Percentiles rank a stretch among this genome's conserved stretches.
phyloP scores from a whole-genome alignment of 2,329 filamentous ascomycete genomes.

The Fusarium cicatricum region DNA sequence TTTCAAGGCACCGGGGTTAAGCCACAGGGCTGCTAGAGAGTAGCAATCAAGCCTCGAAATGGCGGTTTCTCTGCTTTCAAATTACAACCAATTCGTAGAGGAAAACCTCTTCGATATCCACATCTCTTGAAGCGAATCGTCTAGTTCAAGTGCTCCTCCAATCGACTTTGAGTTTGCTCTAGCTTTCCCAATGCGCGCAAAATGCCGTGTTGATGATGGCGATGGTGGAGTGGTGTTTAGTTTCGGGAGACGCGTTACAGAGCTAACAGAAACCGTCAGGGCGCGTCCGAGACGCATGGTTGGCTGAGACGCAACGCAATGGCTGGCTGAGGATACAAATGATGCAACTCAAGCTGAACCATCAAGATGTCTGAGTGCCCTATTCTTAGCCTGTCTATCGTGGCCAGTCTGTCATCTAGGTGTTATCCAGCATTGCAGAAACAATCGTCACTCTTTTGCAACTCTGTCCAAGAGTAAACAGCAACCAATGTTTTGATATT shows the following conservation, averaged over 20 bases:
- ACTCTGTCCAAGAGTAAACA: constrained; percentile 25
- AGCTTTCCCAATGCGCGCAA: constrained; percentile 14
- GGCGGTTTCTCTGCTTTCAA: no score
- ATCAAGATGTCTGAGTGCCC: not conserved
- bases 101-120: no score
- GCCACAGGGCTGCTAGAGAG: not conserved
- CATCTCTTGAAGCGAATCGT: no score
- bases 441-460: constrained; percentile 12
- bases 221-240: constrained; percentile 27
- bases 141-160: not conserved
- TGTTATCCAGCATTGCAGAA: constrained; percentile 28
- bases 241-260: constrained; percentile 26
- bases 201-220: constrained; percentile 30
- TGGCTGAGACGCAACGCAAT: constrained; percentile 14
- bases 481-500: constrained; percentile 23
- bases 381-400: not conserved
- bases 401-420: not conserved
- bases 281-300: constrained; percentile 22
- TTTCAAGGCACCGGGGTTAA: constrained; percentile 42
- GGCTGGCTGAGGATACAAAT: constrained; percentile 20
- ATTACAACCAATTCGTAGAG: no score
- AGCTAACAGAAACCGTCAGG: not conserved
- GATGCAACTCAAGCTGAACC: constrained; percentile 8
- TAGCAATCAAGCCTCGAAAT: no score
- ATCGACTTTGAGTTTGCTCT: constrained; percentile 18